Evolutionary conservation across 306 rosid genomes (phyloP).

Genomic region (Dicorynia guianensis): DNA sequence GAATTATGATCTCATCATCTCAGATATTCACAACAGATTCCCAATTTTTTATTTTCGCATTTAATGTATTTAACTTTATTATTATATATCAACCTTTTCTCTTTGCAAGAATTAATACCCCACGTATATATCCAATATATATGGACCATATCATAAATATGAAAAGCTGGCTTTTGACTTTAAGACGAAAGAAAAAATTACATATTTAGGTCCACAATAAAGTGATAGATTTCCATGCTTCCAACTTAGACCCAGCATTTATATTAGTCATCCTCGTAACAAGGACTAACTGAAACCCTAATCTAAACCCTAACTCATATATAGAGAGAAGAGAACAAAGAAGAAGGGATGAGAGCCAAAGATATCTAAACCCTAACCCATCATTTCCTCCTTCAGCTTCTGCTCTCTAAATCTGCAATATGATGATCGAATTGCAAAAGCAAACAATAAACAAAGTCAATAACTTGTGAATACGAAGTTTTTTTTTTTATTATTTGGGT

Average conservation of each 20-base stretch:
- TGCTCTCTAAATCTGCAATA: slow-evolving; percentile 58
- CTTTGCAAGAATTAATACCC: neutral
- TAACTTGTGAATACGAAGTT: neutral
- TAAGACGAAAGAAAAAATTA: neutral
- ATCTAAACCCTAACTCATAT: slow-evolving; percentile 10
- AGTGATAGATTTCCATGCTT: slow-evolving; percentile 29
- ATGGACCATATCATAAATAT: neutral
- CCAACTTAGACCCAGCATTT: neutral
- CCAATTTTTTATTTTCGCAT: slow-evolving; percentile 18
- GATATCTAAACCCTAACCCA: slow-evolving; percentile 4
- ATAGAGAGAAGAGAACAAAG: neutral
- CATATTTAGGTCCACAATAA: slow-evolving; percentile 37
- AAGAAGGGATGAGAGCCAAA: neutral
- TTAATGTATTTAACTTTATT: slow-evolving; percentile 26
- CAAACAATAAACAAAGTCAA: neutral
- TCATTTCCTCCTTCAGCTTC: slow-evolving; percentile 23
- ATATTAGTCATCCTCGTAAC: neutral
- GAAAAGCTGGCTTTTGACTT: neutral
- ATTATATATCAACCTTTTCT: neutral
- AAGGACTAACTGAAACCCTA: neutral
- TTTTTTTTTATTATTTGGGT: neutral
- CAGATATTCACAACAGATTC: slow-evolving; percentile 14
- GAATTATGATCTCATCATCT: slow-evolving; percentile 48
- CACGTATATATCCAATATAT: neutral
- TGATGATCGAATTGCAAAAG: too few species aligned